Evolutionary conservation across 495 filamentous ascomycete genomes (phyloP), one percentile per base, ranked within the genome.

Genomic region (Apodospora peruviana): DNA sequence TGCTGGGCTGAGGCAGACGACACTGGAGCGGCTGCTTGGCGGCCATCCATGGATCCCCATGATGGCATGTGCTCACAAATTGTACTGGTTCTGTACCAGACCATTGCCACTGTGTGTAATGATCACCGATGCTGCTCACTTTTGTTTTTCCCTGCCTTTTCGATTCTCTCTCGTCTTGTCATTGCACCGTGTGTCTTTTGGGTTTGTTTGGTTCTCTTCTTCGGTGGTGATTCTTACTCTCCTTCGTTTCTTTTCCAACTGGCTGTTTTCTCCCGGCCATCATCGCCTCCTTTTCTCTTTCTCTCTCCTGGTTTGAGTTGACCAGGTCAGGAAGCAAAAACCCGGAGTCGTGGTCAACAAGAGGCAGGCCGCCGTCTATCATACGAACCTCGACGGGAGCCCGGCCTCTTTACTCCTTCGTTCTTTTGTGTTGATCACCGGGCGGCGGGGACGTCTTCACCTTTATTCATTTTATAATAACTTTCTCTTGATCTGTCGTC

Each of bases 381-480:
- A n/a, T n/a, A n/a, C n/a, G n/a, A n/a, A n/a, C n/a, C n/a, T 7
- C 27, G 37, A 40, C 37, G 37, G 3, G 12, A 3, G 37, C 3
- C 8, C 18, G 37, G 37, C 37, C 18, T 40, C 2, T 40, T 40
- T 40, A n/a, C 37, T 40, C 18, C 37, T 40, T 40, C 37, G 3
- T 40, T 4, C 8, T 40, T 16, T 20, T 40, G 18, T 40, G 38
- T 25, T 14, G 3, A 23, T 43, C 8, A 23, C 29, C n/a, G 23
- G 43, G 17, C 43, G 43, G 43, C 43, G 24, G 24, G 25, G 35
- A 32, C 43, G 24, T 32, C 25, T 19, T 32, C 24, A 32, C 17
- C 20, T 47, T 45, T 50, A 4, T 41, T 45, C 16, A 25, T 45
- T 20, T 22, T 41, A 43, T 54, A 43, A 44, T 36, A 24, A 32